Percentiles rank a stretch among this genome's conserved stretches.
Evolutionary conservation across 2,329 filamentous ascomycete genomes (phyloP).

Genomic region (Aspergillus unguis): DNA sequence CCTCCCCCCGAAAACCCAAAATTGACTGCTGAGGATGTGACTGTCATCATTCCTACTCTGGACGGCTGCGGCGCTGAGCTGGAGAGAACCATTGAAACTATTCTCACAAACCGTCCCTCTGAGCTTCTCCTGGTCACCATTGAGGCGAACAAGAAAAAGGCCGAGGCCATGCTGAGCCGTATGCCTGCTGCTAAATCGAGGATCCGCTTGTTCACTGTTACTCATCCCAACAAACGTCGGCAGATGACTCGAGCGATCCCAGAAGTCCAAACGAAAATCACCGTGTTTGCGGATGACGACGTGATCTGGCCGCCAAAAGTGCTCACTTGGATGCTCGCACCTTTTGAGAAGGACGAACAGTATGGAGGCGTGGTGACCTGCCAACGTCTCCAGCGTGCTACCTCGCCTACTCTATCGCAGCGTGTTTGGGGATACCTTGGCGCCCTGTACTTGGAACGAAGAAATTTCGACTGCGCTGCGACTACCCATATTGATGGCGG

Average conservation of each 20-base stretch:
- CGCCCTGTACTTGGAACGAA: slow-evolving; percentile 84
- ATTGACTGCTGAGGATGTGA: slow-evolving; percentile 78
- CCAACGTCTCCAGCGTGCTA: slow-evolving; percentile 74
- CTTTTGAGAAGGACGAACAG: slow-evolving; percentile 72
- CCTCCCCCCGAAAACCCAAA: slow-evolving; percentile 77
- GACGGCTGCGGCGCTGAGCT: slow-evolving; percentile 83
- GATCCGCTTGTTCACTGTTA: slow-evolving; percentile 71
- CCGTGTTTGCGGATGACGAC: slow-evolving; percentile 92
- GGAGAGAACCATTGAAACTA: slow-evolving; percentile 66
- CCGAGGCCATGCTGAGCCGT: slow-evolving; percentile 58
- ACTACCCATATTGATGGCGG: slow-evolving; percentile 94
- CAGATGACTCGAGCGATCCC: slow-evolving; percentile 91
- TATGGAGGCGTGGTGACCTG: slow-evolving; percentile 92
- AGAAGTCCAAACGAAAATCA: slow-evolving; percentile 76
- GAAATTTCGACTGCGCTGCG: slow-evolving; percentile 95
- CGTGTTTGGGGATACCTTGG: slow-evolving; percentile 84
- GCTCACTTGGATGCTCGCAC: slow-evolving; percentile 86
- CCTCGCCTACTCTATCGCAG: slow-evolving; percentile 56
- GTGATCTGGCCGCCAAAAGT: slow-evolving; percentile 86
- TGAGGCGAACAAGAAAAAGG: slow-evolving; percentile 68
- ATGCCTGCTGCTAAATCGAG: slow-evolving; percentile 60
- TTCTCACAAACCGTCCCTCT: slow-evolving; percentile 55
- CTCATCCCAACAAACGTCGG: slow-evolving; percentile 89
- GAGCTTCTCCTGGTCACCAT: slow-evolving; percentile 85
- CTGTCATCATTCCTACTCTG: slow-evolving; percentile 89